phyloP scores from a whole-genome alignment of 148 eudicot genomes.

The Vaccinium vitisidaea region DNA sequence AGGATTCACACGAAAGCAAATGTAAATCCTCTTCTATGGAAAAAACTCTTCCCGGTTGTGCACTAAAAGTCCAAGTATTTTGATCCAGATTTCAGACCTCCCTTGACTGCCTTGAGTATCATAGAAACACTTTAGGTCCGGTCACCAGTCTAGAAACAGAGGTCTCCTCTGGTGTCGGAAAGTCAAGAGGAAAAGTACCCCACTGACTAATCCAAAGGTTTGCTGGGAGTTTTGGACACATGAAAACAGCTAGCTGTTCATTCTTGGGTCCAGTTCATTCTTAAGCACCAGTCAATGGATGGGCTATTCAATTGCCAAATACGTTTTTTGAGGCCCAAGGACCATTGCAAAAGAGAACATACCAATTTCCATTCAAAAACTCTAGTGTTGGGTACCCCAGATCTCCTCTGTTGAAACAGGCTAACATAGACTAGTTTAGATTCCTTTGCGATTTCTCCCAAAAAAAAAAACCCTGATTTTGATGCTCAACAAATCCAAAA shows the following conservation, averaged over 20 bases:
- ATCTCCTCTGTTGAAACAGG: background rate
- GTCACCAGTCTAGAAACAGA: background rate
- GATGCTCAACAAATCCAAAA: too few relatives aligned
- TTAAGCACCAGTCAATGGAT: too few relatives aligned
- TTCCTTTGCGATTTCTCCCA: too few relatives aligned
- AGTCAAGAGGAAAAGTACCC: background rate
- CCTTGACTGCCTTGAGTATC: background rate
- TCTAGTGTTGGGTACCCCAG: background rate
- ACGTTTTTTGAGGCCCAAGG: background rate
- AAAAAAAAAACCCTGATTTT: too few relatives aligned
- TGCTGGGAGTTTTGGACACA: background rate
- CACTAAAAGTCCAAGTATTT: background rate
- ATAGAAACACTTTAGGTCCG: background rate
- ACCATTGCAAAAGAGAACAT: background rate
- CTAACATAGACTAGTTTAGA: background rate
- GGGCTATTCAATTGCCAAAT: background rate
- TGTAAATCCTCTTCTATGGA: background rate
- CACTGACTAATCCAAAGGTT: background rate
- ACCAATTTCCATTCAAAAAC: background rate
- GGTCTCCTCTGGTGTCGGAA: background rate
- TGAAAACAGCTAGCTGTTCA: background rate
- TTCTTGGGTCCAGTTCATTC: background rate
- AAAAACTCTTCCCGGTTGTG: background rate
- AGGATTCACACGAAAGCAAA: background rate
- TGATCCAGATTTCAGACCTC: background rate